Conservation (phyloP, 495 filamentous ascomycete species). For the Penicillium desertorum region DNA sequence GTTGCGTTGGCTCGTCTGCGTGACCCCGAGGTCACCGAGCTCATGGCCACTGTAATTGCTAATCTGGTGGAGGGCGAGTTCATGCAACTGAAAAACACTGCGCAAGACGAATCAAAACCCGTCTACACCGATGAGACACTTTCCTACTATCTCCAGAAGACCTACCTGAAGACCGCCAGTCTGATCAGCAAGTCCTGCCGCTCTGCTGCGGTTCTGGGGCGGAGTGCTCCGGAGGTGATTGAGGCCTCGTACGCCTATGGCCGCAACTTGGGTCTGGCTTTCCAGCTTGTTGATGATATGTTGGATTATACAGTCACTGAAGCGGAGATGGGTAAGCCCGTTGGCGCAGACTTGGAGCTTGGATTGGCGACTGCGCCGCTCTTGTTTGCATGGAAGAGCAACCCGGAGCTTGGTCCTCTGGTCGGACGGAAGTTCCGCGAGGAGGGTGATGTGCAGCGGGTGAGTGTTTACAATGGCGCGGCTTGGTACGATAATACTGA, state of each 20-base stretch:
- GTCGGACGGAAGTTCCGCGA: slow-evolving; percentile 86
- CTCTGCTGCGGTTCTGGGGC: slow-evolving; percentile 81
- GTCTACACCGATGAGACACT: slow-evolving; percentile 83
- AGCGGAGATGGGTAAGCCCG: slow-evolving; percentile 86
- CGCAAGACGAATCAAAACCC: slow-evolving; percentile 76
- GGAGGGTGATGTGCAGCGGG: slow-evolving; percentile 80
- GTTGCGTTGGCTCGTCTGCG: slow-evolving; percentile 88
- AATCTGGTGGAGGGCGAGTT: slow-evolving; percentile 98
- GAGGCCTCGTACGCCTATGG: slow-evolving; percentile 91
- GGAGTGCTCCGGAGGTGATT: slow-evolving; percentile 71
- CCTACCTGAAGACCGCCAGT: slow-evolving; percentile 93
- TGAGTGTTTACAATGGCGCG: slow-evolving; percentile 40
- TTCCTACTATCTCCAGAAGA: slow-evolving; percentile 96
- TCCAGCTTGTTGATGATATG: slow-evolving; percentile 99
- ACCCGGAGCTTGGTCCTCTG: slow-evolving; percentile 77
- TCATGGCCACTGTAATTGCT: slow-evolving; percentile 92
- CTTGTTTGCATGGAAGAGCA: slow-evolving; percentile 93
- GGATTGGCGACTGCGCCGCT: slow-evolving; percentile 94
- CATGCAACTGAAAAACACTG: slow-evolving; percentile 98
- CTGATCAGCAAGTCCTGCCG: slow-evolving; percentile 95
- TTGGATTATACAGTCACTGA: slow-evolving; percentile 89
- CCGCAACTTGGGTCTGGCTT: slow-evolving; percentile 87
- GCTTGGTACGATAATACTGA: neutral
- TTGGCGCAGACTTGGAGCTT: slow-evolving; percentile 89
- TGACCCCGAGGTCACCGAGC: slow-evolving; percentile 90